Base-by-base conservation (phyloP, 1,139 yeast genomes). In the Candida anutae region DNA sequence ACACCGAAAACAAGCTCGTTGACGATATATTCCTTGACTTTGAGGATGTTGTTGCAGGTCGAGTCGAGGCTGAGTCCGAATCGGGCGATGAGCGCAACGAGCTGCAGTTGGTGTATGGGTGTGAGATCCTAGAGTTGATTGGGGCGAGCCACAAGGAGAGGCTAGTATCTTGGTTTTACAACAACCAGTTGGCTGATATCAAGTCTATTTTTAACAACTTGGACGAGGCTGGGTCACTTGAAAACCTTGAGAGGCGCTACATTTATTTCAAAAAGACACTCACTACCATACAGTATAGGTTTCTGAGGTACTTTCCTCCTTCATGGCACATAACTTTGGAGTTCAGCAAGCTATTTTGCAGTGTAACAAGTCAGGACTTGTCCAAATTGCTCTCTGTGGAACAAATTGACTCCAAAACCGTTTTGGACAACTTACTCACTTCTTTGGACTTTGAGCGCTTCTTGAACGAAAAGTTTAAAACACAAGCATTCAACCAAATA, bases 171-270 rank as follows among this genome's bases (percentile, higher is more conserved):
- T 84, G 94, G 93, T 84, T 81, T 52, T 72, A 83, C 36, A 74
- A 73, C 37, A 62, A 67, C 23, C 78, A 81, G 38, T 62, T 90
- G 31, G 70, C 71, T 39, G 97, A 88, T 45, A 76, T 90, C 32
- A 69, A 71, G 23, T 61, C 73, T 15, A 84, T 90, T 10, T 90
- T 90, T 54, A 71, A 74, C 31, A 66, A 76, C 16, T 65, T 74
- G 13, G 96, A 87, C 42, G 98, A 88, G 53, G 97, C 98, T 0
- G 96, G 96, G 1, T 80, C 94, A 2, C 58, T 90, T 36, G 98
- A 90, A 36, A 90, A 90, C 51, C 58, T 90, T 26, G 69, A 75
- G 13, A 62, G 97, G 40, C 63, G 98, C 28, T 90, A 75, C 48
- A 70, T 88, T 18, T 90, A 82, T 51, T 80, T 85, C 53, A 78